Evolutionary conservation across 1,284 basidiomycete species (phyloP).

Genomic region (Fomitopsis pinicola): DNA sequence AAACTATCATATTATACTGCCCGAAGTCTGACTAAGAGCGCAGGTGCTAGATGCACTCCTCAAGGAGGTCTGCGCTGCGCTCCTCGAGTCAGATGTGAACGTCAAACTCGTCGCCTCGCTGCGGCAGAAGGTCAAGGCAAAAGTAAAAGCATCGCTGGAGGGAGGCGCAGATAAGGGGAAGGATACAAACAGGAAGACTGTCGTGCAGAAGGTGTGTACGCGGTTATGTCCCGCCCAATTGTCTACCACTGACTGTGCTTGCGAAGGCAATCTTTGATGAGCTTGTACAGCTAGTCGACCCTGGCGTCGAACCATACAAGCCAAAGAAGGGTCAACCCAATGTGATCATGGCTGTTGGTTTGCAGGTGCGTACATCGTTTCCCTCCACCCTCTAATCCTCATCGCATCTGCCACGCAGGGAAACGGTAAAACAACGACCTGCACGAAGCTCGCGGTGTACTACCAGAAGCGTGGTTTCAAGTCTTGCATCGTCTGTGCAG

Average conservation of each 20-base stretch:
- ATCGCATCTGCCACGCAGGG: conserved; percentile 47
- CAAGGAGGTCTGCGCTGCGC: conserved; percentile 92
- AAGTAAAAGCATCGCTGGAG: conserved; percentile 77
- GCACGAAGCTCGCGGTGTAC: conserved; percentile 95
- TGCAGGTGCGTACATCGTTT: conserved; percentile 58
- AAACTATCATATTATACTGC: conserved; percentile 2
- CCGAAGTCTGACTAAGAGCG: conserved; percentile 14
- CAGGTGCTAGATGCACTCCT: conserved; percentile 91
- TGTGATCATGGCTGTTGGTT: conserved; percentile 96
- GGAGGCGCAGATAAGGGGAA: conserved; percentile 71
- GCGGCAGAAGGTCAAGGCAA: conserved; percentile 86
- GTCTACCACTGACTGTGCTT: conserved; percentile 2
- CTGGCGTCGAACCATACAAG: conserved; percentile 91
- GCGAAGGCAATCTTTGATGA: conserved; percentile 93
- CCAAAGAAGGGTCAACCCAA: conserved; percentile 94
- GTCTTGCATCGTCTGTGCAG: conserved; percentile 97
- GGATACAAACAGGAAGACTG: conserved; percentile 78
- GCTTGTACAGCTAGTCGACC: conserved; percentile 92
- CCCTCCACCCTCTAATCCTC: neutral
- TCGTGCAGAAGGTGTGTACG: conserved; percentile 79
- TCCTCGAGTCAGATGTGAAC: conserved; percentile 97
- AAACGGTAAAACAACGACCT: conserved; percentile 98
- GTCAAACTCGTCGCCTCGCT: conserved; percentile 91
- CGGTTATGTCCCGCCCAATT: neutral
- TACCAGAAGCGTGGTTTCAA: conserved; percentile 98